Percentiles rank a stretch among this genome's conserved stretches.
These are phyloP conservation scores for Linnemannia hyalina DNA, from an alignment of 192 early-diverging fungal species.

Conservation along the genomic window DNA sequence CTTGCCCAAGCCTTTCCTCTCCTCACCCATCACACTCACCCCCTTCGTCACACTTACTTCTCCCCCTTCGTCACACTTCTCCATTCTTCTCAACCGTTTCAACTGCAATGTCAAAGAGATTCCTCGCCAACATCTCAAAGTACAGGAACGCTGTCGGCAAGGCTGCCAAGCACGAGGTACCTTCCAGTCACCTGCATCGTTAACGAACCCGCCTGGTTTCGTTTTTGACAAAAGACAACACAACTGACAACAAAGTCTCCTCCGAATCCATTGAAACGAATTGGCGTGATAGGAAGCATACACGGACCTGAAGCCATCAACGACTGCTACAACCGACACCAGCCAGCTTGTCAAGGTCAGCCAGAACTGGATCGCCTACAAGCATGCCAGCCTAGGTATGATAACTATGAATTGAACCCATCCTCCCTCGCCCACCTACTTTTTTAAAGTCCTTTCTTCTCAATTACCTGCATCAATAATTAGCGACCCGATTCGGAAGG, in stretches of 20 bases:
- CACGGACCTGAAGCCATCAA: conserved; percentile 33
- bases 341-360: conserved; percentile 46
- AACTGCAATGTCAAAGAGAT: conserved; percentile 33
- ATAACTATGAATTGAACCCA: not conserved
- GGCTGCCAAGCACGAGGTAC: conserved; percentile 61
- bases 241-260: not conserved
- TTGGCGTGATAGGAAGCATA: conserved; percentile 34
- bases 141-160: conserved; percentile 62
- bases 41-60: not conserved
- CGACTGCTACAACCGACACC: conserved; percentile 37
- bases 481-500: no score
- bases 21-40: not conserved
- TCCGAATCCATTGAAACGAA: not conserved
- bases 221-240: not conserved
- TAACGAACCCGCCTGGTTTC: not conserved
- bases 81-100: not conserved
- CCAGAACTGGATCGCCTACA: conserved; percentile 47
- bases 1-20: not conserved
- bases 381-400: conserved; percentile 40
- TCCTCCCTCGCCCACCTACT: not conserved
- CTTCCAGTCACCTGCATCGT: no score
- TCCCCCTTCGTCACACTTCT: no score
- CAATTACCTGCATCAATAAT: no score
- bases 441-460: no score
- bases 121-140: conserved; percentile 56